These are phyloP conservation scores for Persicaria maculosa DNA, from an alignment of 148 eudicot genomes.

Conservation along the genomic window DNA sequence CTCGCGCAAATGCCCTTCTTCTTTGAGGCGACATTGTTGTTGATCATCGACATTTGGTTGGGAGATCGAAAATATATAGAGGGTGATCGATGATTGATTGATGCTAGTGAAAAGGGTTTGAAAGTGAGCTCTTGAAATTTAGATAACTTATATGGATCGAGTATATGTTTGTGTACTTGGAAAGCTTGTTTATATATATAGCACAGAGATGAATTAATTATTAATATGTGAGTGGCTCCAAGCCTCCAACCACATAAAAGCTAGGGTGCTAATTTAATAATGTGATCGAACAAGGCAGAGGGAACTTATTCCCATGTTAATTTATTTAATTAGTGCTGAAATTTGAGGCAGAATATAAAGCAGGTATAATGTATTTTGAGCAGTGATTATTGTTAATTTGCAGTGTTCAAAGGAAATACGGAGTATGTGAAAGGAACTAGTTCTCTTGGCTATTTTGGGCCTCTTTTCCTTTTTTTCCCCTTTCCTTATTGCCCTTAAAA, in stretches of 20 bases:
- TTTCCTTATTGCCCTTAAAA: too few species aligned
- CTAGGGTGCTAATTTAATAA: neutral
- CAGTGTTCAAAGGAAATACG: too few species aligned
- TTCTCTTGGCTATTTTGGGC: too few species aligned
- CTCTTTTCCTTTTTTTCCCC: too few species aligned
- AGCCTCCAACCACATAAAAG: neutral
- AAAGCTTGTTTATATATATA: neutral
- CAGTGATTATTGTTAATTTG: too few species aligned
- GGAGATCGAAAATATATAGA: too few species aligned
- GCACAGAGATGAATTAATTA: neutral
- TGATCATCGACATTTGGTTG: too few species aligned
- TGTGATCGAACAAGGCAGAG: neutral
- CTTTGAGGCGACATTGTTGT: neutral
- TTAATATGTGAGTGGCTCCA: neutral
- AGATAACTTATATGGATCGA: too few species aligned
- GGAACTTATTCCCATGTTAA: neutral
- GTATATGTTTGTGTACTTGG: neutral
- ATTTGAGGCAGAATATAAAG: neutral
- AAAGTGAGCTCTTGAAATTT: too few species aligned
- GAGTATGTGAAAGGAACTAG: too few species aligned
- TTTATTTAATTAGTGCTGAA: neutral
- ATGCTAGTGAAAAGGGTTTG: neutral
- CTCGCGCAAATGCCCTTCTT: neutral
- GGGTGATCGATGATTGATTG: neutral
- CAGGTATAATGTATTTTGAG: neutral